Evolutionary conservation across 805 yeast genomes (phyloP).

Genomic region (Kuraishia piskuri): DNA sequence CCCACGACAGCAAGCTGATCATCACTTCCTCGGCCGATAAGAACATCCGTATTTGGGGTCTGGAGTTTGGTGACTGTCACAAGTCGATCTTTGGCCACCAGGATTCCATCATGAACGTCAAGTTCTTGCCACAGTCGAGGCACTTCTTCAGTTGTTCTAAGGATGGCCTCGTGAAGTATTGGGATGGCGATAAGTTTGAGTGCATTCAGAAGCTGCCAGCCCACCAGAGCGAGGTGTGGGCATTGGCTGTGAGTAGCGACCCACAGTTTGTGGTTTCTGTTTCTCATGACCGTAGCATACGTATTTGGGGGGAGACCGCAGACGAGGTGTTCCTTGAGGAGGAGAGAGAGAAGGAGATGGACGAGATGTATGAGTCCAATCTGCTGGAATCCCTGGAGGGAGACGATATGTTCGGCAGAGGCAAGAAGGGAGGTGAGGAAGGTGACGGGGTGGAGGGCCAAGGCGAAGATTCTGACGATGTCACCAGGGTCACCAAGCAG

Average conservation of each 20-base stretch:
- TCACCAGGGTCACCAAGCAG: conserved; percentile 64
- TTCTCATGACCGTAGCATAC: conserved; percentile 87
- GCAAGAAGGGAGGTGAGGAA: conserved; percentile 26
- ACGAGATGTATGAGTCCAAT: conserved; percentile 81
- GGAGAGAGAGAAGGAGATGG: conserved; percentile 93
- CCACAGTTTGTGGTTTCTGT: conserved; percentile 72
- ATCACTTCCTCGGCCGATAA: conserved; percentile 96
- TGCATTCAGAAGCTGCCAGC: conserved; percentile 80
- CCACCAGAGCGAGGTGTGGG: conserved; percentile 94
- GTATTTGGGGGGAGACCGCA: conserved; percentile 90
- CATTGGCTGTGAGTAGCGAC: conserved; percentile 63
- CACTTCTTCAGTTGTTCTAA: conserved; percentile 86
- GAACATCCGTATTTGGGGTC: conserved; percentile 96
- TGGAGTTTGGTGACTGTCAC: conserved; percentile 98
- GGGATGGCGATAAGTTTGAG: conserved; percentile 98
- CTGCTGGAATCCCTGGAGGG: conserved; percentile 66
- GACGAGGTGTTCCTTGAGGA: conserved; percentile 97
- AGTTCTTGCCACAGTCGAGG: conserved; percentile 77
- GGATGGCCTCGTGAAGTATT: conserved; percentile 83
- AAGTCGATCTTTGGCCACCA: conserved; percentile 94
- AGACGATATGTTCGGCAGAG: conserved; percentile 26
- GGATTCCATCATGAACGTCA: conserved; percentile 87
- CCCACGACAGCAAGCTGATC: conserved; percentile 78
- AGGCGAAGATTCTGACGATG: conserved; percentile 35
- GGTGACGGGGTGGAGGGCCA: conserved; percentile 29